Evolutionary conservation across 1,284 basidiomycete genomes (phyloP).

Genomic region (Puccinia sorghi): DNA sequence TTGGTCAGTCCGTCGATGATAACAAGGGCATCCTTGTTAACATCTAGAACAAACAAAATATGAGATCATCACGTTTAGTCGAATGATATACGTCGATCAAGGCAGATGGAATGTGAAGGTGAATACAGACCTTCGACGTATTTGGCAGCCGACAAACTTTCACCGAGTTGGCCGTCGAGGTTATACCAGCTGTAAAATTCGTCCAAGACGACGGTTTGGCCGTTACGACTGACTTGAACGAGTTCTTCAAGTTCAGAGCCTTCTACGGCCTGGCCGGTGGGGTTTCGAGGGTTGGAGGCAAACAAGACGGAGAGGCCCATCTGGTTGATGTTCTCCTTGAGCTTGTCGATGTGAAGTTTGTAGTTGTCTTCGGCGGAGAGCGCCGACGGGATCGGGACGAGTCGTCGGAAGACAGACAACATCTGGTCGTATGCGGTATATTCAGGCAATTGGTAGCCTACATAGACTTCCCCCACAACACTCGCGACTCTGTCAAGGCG

Average conservation of each 20-base stretch:
- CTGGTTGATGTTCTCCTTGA: constrained; percentile 56
- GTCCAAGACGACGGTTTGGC: constrained; percentile 79
- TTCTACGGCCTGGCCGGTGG: constrained; percentile 76
- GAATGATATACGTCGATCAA: constrained; percentile 46
- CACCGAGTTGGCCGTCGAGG: constrained; percentile 82
- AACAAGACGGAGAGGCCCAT: constrained; percentile 83
- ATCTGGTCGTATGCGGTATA: constrained; percentile 65
- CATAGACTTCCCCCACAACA: constrained; percentile 70
- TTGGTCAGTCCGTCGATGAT: constrained; percentile 92
- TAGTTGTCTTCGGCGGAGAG: constrained; percentile 53
- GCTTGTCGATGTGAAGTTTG: constrained; percentile 43
- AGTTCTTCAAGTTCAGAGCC: constrained; percentile 79
- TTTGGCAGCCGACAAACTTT: constrained; percentile 75
- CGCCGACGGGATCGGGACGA: constrained; percentile 82
- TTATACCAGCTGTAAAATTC: constrained; percentile 61
- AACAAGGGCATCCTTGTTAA: constrained; percentile 76
- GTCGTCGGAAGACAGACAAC: constrained; percentile 78
- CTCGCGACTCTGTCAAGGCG: constrained; percentile 69
- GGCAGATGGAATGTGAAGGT: constrained; percentile 62
- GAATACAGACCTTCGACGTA: constrained; percentile 74
- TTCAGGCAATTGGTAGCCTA: constrained; percentile 61
- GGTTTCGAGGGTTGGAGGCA: constrained; percentile 86
- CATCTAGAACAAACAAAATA: constrained; percentile 62
- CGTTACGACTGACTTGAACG: constrained; percentile 69
- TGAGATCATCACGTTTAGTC: neutral